Base-by-base conservation (phyloP, 352 stramenopile species). In the Phytophthora tentaculata region DNA sequence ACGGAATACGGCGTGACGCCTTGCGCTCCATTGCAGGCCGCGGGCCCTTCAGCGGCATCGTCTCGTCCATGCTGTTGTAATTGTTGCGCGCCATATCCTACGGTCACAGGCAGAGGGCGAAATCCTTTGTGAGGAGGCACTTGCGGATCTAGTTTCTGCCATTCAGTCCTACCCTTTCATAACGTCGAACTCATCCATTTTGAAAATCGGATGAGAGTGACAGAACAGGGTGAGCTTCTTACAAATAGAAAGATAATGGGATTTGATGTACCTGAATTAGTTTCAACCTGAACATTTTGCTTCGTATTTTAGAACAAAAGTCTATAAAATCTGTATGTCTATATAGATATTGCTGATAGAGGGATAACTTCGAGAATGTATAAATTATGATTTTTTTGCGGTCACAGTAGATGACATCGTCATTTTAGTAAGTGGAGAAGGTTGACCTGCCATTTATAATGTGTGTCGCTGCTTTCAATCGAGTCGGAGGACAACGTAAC, bases 41-140 rank as follows among this genome's bases (percentile, higher is more conserved):
- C 24, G 63, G 51, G 39, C 58, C 67, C 63, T 86, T 87, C 48
- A 92, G 77, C 57, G 84, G 84, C 67, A 74, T 77, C 16, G 68
- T 84, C 73, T 91, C 83, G 45, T 86, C 69, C 47, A 76, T 81
- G 39, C 68, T 80, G 23, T 68, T 74, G 71, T 83, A 84, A 63
- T 77, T 83, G 61, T 55, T 59, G 44, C 47, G 23, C 24, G 13
- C 19, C 73, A 73, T 80, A n/a, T 50, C 39, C 26, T 26, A 3
- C 4, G 22, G 20, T 43, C 19, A 13, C 14, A 5, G 20, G 41
- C 32, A 32, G 22, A 2, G 9, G 41, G 35, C 45, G 56, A 71
- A 74, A 74, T 67, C 56, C 61, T 67, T 60, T 74, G 28, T 68
- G 58, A 60, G 52, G 45, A 59, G 39, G 58, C 44, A 44, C 10